Base-by-base conservation (phyloP, 371 early-diverging fungal species). In the Circinella minor region DNA sequence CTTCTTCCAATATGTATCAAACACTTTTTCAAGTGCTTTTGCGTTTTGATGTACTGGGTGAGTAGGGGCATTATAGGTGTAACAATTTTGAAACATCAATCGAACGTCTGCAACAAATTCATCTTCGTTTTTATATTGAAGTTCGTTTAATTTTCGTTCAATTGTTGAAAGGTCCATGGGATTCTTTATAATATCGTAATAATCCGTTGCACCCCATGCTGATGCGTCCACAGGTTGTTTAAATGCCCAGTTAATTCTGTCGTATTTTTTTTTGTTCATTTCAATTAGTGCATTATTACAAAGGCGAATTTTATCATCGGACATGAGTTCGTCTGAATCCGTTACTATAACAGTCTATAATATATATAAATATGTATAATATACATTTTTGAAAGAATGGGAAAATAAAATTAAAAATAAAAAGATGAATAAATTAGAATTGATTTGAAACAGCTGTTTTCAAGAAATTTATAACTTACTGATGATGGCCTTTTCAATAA, bases 161-260 rank as follows among this genome's bases (percentile, higher is more conserved):
- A 99, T 90, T 0, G 99, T 99, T 17, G 88, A 83, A 63, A 99
- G 71, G 71, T 99, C 99, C 99, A 99, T 99, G 9, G 99, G 99
- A 37, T 90, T 66, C 72, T 93, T 96, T 74, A 99, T 91, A 54
- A 99, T 87, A 1, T 90, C 88, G 47, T 86, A 87, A 79, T 99
- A 99, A 63, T 90, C 90, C 5, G 96, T 95, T 15, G 98, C 95
- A 55, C 91, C 90, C 73, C 98, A 84, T 2, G 89, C 90, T 18
- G 91, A 85, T 11, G 94, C 93, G 77, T 99, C 98, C 20, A 99
- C 99, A 7, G 99, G 99, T 61, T 78, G 75, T 34, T 86, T 77
- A 76, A 97, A 97, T 8, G 79, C 77, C 82, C 81, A 89, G 72
- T 43, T 74, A 3, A 69, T 39, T 4, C 46, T 60, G 5, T 34